Percentiles rank a stretch among this genome's conserved stretches.
phyloP scores from a whole-genome alignment of 2,329 filamentous ascomycete genomes.

The Stylonectria norvegica region DNA sequence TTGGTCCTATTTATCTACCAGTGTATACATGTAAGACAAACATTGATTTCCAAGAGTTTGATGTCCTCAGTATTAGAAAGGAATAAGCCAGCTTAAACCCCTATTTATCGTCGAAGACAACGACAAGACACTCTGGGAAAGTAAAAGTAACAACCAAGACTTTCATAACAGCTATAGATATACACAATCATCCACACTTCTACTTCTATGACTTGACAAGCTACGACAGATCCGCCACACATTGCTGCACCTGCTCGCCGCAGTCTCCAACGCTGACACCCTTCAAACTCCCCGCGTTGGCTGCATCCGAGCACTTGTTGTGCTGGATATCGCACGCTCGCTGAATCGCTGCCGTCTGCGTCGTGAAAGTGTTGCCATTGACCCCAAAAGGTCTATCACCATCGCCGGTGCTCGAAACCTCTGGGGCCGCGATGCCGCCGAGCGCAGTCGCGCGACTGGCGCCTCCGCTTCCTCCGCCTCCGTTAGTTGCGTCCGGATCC shows the following conservation, averaged over 20 bases:
- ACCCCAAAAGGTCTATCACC: conserved; percentile 52
- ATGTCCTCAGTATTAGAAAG: too few species aligned
- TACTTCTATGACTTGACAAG: too few species aligned
- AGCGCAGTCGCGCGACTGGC: conserved; percentile 36
- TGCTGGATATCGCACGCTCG: conserved; percentile 62
- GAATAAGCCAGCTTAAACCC: too few species aligned
- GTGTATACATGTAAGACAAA: too few species aligned
- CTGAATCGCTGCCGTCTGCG: conserved; percentile 52
- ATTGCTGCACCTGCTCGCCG: conserved; percentile 49
- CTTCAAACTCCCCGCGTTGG: conserved; percentile 46
- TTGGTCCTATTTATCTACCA: too few species aligned
- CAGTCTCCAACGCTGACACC: conserved; percentile 49
- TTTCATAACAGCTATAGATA: too few species aligned
- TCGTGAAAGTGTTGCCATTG: conserved; percentile 56
- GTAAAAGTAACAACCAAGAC: too few species aligned
- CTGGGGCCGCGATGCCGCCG: conserved; percentile 50
- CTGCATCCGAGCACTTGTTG: conserved; percentile 56
- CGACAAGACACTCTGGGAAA: too few species aligned
- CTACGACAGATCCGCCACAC: conserved; percentile 32
- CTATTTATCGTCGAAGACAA: too few species aligned
- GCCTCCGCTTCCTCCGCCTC: conserved; percentile 23
- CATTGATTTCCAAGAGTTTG: too few species aligned
- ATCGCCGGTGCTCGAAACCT: conserved; percentile 47
- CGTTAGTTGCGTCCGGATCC: conserved; percentile 10
- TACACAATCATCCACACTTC: too few species aligned